Evolutionary conservation across 495 filamentous ascomycete genomes (phyloP), one percentile per base, ranked within the genome.

Genomic region (Trichoderma reesei): DNA sequence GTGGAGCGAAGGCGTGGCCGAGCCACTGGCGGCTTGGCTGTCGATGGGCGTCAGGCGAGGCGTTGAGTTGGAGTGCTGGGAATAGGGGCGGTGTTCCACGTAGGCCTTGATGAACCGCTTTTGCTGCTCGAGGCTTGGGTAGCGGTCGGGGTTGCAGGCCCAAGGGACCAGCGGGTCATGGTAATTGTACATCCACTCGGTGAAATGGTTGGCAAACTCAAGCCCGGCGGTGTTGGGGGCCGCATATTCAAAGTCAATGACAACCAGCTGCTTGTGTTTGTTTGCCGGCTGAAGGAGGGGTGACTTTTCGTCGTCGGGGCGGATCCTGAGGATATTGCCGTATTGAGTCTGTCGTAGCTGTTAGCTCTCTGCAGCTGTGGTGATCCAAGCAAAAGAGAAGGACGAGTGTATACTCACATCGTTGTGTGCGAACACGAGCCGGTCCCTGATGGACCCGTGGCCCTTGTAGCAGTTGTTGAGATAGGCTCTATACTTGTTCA

Each of bases 221-320:
- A 90, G 81, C 2, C 91, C 95, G 5, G 86, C 86, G 1, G 86
- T 78, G 70, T 97, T 99, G 60, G 94, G 92, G 11, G 87, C 91
- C 1, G 95, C 90, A 71, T 99, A 99, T 72, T 99, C 94, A 69
- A 99, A 99, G 75, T 99, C 94, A 69, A 99, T 99, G 63, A 99
- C 94, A 3, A 96, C 80, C 5, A 99, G 84, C 71, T 93, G 92
- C 73, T 92, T 96, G 76, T 99, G 94, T 67, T 92, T 85, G 71
- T 96, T 96, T 44, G 87, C 84, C 0, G 94, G 95, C 39, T 90
- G 82, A 8, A 97, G 85, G 26, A 98, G 82, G 2, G 95, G 95
- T 0, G 92, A 97, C 63, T 79, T 80, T 67, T 95, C 84, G 51
- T 88, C 87, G 60, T 83, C 82, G 5, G 95, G 92, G 59, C 88